Percentiles rank a stretch among this genome's conserved stretches.
Evolutionary conservation across 768 basidiomycete genomes (phyloP).

Genomic region (Boletus sp.): DNA sequence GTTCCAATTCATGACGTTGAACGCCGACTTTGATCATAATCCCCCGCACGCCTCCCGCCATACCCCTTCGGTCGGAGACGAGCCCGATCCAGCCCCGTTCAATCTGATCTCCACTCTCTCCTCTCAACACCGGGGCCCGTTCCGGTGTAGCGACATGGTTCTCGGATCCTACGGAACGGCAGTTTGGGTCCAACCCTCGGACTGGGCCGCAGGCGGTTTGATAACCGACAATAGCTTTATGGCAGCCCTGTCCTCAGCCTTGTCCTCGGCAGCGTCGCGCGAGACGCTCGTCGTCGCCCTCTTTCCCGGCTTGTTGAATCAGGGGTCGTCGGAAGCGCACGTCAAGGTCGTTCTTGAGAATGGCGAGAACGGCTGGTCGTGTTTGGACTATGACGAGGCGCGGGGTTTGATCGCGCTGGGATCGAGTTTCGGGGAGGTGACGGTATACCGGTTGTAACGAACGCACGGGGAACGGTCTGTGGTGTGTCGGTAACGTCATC

Average conservation of each 20-base stretch:
- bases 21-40: conserved; percentile 28
- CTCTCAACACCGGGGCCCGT: conserved; percentile 42
- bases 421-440: conserved; percentile 46
- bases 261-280: conserved; percentile 19
- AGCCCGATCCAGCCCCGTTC: conserved; percentile 50
- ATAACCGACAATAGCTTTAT: conserved; percentile 23
- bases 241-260: conserved; percentile 13
- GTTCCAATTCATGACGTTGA: conserved; percentile 53
- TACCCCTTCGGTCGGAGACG: conserved; percentile 14
- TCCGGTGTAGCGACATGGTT: conserved; percentile 53
- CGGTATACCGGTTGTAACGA: conserved; percentile 30
- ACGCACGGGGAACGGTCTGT: neutral
- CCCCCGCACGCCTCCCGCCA: neutral
- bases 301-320: conserved; percentile 44
- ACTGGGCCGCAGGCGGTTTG: conserved; percentile 41
- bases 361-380: conserved; percentile 41
- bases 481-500: neutral
- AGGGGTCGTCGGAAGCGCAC: conserved; percentile 19
- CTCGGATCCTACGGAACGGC: conserved; percentile 59
- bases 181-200: conserved; percentile 60
- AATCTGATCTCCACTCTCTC: conserved; percentile 36
- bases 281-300: conserved; percentile 48
- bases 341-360: conserved; percentile 36
- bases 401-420: conserved; percentile 53
- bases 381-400: conserved; percentile 62